Base-by-base conservation (phyloP, 106 monocot species). In the Cymbidium sinense region DNA sequence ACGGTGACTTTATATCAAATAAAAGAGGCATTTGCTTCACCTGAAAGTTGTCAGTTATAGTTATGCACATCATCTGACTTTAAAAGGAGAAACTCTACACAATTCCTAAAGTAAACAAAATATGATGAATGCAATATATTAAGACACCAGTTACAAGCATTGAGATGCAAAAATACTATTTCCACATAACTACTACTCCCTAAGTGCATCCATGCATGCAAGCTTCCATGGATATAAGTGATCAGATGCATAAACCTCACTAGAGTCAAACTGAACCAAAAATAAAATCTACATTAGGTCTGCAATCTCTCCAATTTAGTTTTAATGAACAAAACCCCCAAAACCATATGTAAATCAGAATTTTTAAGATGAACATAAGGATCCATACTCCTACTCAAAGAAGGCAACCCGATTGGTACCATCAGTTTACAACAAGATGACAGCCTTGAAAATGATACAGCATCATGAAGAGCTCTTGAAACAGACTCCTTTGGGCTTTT, bases 371-470 rank as follows among this genome's bases (percentile, higher is more conserved):
- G 41, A 44, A 70, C 37, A 73, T 58, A 85, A 54, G 47, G 21
- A 72, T 70, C 71, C 83, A 75, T 94, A 98, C 96, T 88, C 70
- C 29, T 81, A 69, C 74, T 85, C 67, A 98, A 78, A 77, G 92
- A 94, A 79, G 94, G 92, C 81, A 94, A 83, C 44, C 98, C 98
- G 47, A 90, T 37, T 58, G 98, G 98, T 33, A 94, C 84, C 83
- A 94, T 87, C 79, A 98, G 76, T 72, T 87, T 83, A 76, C 81
- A 94, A 20, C 79, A 83, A 41, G 86, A 81, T 19, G 98, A 86
- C 5, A 98, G 85, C 82, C 79, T 89, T 79, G 94, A 85, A 87
- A 98, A 87, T 35, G 98, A 98, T 51, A 98, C 79, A 50, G 92
- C 91, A 82, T 98, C 94, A 78, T 98, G 94, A 30, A 98, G 88